Evolutionary conservation across 208 protist species (phyloP).

Genomic region (Zelonia costaricensis): DNA sequence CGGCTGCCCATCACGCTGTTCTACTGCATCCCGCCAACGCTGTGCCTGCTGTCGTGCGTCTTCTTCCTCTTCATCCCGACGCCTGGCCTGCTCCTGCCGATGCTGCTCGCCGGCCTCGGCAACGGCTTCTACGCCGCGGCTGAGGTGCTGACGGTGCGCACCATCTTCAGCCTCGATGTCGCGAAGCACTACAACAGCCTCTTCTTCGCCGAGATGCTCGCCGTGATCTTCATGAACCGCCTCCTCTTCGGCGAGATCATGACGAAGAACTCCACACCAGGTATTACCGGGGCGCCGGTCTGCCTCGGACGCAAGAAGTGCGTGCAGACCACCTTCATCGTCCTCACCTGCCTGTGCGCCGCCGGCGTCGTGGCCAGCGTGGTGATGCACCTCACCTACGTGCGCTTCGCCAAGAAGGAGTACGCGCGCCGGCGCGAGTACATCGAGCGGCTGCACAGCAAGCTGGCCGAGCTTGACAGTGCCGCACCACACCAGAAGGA

Average conservation of each 20-base stretch:
- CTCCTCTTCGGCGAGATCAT: constrained; percentile 55
- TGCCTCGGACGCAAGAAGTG: constrained; percentile 40
- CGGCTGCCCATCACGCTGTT: constrained; percentile 36
- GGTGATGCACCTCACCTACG: constrained; percentile 37
- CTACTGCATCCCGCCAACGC: constrained; percentile 32
- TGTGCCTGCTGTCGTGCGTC: constrained; percentile 28
- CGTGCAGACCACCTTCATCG: constrained; percentile 32
- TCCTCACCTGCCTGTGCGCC: constrained; percentile 25
- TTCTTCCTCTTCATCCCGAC: constrained; percentile 35
- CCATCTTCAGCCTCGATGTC: constrained; percentile 51
- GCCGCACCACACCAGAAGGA: neutral
- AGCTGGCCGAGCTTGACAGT: constrained; percentile 12
- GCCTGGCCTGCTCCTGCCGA: constrained; percentile 33
- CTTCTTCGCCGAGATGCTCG: constrained; percentile 43
- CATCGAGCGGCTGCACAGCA: constrained; percentile 13
- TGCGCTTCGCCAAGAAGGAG: constrained; percentile 26
- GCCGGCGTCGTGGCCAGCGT: constrained; percentile 20
- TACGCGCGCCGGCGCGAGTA: constrained; percentile 12
- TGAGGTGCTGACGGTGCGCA: constrained; percentile 41
- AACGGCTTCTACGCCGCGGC: constrained; percentile 46
- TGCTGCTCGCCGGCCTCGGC: constrained; percentile 36
- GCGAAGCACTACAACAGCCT: constrained; percentile 60
- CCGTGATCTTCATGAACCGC: constrained; percentile 49
- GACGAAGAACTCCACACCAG: constrained; percentile 33
- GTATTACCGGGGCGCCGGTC: constrained; percentile 1